These are phyloP conservation scores for Quercus lobata DNA, from an alignment of 331 rosid species.

Conservation along the genomic window DNA sequence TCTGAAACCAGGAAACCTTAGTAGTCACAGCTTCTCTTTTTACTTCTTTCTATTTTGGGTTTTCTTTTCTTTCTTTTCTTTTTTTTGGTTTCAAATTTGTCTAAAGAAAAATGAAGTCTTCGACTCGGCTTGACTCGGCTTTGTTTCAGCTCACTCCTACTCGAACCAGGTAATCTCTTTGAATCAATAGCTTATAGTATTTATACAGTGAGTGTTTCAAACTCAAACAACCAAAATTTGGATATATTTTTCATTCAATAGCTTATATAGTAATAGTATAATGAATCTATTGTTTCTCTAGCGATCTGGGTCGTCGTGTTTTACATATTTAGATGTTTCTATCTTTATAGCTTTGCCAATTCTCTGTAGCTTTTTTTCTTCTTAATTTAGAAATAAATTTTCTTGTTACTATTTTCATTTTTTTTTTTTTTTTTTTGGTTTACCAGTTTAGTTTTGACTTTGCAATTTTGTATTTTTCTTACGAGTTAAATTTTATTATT, in stretches of 20 bases:
- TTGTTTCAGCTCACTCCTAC: conserved; percentile 97
- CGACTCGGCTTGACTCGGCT: conserved; percentile 73
- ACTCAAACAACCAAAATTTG: background rate
- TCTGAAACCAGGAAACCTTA: conserved; percentile 19
- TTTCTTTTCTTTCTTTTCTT: no score
- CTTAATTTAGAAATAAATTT: no score
- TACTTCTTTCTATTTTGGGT: background rate
- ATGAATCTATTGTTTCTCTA: background rate
- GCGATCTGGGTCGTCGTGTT: conserved; percentile 9
- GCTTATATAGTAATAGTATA: no score
- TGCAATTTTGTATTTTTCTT: no score
- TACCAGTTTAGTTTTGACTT: no score
- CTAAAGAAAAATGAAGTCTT: conserved; percentile 52
- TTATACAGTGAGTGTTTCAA: background rate
- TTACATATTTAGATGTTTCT: background rate
- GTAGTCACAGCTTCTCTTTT: conserved; percentile 12
- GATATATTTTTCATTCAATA: background rate
- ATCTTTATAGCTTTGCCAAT: background rate
- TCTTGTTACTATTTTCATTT: no score
- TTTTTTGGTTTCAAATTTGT: no score
- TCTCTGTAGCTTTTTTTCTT: no score
- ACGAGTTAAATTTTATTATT: no score
- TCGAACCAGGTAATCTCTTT: conserved; percentile 63
- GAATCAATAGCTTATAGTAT: background rate
- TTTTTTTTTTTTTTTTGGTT: no score